phyloP scores from a whole-genome alignment of 106 monocot species.

The Hemerocallis citrina region DNA sequence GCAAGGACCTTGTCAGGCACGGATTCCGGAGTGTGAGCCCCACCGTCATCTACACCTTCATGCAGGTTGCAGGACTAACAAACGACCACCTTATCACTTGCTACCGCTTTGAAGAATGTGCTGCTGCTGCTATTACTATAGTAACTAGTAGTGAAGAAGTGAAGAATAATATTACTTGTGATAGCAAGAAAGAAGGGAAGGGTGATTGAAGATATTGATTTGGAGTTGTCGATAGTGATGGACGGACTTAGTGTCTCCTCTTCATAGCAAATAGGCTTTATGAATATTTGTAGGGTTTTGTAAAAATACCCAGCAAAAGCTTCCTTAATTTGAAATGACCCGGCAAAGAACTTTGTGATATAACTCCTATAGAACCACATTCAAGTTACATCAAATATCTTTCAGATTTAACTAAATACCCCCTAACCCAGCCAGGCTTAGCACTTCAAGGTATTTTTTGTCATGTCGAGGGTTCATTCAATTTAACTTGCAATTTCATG shows the following conservation, averaged over 20 bases:
- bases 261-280: neutral
- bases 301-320: too few relatives aligned
- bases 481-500: too few relatives aligned
- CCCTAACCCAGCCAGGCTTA: neutral
- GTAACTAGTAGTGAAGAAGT: neutral
- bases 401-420: too few relatives aligned
- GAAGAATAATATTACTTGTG: neutral
- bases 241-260: neutral
- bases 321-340: too few relatives aligned
- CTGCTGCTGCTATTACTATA: neutral
- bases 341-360: too few relatives aligned
- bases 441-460: neutral
- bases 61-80: constrained; percentile 29
- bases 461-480: too few relatives aligned
- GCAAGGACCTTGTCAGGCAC: constrained; percentile 30
- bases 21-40: constrained; percentile 41
- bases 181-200: neutral
- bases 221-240: neutral
- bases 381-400: too few relatives aligned
- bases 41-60: constrained; percentile 33
- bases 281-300: too few relatives aligned
- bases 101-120: constrained; percentile 30
- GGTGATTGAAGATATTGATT: neutral
- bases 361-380: too few relatives aligned
- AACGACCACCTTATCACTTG: constrained; percentile 38